Conservation (phyloP, 2,329 filamentous ascomycete species). For the Cladosporium oxysporum region DNA sequence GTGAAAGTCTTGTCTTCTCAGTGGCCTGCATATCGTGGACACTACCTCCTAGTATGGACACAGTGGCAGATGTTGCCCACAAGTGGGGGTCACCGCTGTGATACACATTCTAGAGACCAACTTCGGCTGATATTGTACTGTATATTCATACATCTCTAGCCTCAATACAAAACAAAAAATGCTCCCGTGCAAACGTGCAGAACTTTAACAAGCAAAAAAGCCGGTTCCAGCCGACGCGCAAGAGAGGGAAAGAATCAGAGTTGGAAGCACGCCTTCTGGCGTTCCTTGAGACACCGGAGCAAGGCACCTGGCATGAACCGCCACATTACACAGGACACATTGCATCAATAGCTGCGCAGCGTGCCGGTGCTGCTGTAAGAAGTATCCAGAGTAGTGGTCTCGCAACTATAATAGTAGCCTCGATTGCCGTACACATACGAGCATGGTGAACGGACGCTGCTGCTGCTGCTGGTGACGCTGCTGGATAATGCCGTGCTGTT, state of each 20-base stretch:
- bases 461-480: not conserved
- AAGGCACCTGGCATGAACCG: not conserved
- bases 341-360: not conserved
- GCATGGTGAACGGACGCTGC: not conserved
- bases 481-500: not conserved
- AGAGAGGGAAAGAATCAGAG: not conserved
- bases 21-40: not conserved
- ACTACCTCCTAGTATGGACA: not conserved
- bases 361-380: not conserved
- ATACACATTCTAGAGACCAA: not conserved
- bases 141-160: not conserved
- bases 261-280: not conserved
- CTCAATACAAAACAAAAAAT: not conserved
- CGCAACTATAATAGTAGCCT: not conserved
- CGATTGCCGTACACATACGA: not conserved
- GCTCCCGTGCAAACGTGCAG: not conserved
- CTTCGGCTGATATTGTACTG: too few relatives aligned
- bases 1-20: not conserved
- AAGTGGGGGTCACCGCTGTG: not conserved
- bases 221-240: not conserved
- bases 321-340: not conserved
- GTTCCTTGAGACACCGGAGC: not conserved
- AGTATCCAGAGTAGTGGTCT: constrained; percentile 2
- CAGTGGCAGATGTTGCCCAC: not conserved
- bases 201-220: not conserved